Conservation (phyloP, 2,329 filamentous ascomycete genomes). For the Balansia obtecta region DNA sequence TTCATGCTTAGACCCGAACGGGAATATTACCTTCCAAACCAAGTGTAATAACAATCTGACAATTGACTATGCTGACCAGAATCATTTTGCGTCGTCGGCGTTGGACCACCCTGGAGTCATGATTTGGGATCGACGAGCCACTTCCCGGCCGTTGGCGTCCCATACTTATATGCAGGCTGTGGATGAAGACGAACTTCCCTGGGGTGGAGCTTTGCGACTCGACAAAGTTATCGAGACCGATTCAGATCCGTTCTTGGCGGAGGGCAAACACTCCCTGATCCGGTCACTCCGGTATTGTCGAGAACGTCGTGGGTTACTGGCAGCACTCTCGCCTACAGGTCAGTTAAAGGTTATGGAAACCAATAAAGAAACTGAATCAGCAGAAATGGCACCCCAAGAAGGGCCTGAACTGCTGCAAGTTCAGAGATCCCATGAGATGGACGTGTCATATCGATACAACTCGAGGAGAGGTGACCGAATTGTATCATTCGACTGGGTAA, state of each 20-base stretch:
- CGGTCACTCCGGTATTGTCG: constrained; percentile 51
- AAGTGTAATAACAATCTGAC: constrained; percentile 60
- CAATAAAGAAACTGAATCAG: constrained; percentile 37
- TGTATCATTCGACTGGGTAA: constrained; percentile 58
- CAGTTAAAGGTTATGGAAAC: constrained; percentile 51
- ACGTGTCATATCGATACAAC: constrained; percentile 41
- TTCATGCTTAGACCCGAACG: constrained; percentile 31
- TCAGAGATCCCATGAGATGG: constrained; percentile 47
- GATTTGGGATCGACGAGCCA: constrained; percentile 66
- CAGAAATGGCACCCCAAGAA: constrained; percentile 23
- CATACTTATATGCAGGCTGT: constrained; percentile 43
- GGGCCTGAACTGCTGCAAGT: constrained; percentile 49
- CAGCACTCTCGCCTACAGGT: constrained; percentile 48
- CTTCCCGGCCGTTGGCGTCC: constrained; percentile 38
- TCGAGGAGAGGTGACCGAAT: constrained; percentile 45
- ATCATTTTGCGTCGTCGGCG: constrained; percentile 74
- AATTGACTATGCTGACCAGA: constrained; percentile 68
- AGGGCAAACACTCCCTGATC: constrained; percentile 48
- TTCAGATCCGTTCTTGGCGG: constrained; percentile 33
- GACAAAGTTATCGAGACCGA: constrained; percentile 45
- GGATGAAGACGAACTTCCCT: constrained; percentile 48
- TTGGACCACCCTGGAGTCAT: constrained; percentile 62
- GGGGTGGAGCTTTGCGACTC: constrained; percentile 48
- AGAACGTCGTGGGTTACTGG: constrained; percentile 48
- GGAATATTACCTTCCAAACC: constrained; percentile 48